Conservation (phyloP, 2,329 filamentous ascomycete genomes). For the Ophidiomyces ophidiicola region DNA sequence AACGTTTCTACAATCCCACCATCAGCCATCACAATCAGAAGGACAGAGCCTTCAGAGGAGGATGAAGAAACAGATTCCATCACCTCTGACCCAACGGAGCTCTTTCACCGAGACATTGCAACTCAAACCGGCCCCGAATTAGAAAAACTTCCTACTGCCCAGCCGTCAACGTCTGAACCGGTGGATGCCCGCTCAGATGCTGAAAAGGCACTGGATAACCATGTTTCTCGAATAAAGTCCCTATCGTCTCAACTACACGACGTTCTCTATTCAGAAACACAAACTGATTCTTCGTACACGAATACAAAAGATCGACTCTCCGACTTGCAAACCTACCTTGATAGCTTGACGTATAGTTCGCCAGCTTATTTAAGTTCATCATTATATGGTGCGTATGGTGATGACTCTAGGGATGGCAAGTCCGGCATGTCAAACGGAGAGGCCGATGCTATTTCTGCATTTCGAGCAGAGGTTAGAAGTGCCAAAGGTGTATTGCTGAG, state of each 20-base stretch:
- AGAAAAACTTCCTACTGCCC: slow-evolving; percentile 24
- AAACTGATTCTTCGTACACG: slow-evolving; percentile 24
- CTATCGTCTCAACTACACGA: slow-evolving; percentile 42
- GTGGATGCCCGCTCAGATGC: slow-evolving; percentile 14
- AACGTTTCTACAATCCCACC: slow-evolving; percentile 42
- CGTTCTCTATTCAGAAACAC: slow-evolving; percentile 31
- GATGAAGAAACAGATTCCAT: slow-evolving; percentile 35
- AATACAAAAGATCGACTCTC: slow-evolving; percentile 25
- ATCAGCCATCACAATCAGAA: slow-evolving; percentile 16
- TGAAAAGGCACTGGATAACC: slow-evolving; percentile 21
- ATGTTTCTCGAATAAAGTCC: slow-evolving; percentile 38
- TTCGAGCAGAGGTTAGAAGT: slow-evolving; percentile 49
- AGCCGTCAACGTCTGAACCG: slow-evolving; percentile 17
- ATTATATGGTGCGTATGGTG: slow-evolving; percentile 26
- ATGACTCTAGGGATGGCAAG: slow-evolving; percentile 17
- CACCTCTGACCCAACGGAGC: slow-evolving; percentile 49
- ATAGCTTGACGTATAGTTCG: slow-evolving; percentile 34
- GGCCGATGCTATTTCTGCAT: slow-evolving; percentile 45
- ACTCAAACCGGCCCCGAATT: slow-evolving; percentile 46
- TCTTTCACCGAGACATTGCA: slow-evolving; percentile 52
- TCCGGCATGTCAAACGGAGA: slow-evolving; percentile 32
- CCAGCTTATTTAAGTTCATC: slow-evolving; percentile 21
- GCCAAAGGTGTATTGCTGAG: slow-evolving; percentile 53
- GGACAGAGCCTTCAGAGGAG: slow-evolving; percentile 16
- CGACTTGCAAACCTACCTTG: slow-evolving; percentile 43